Percentiles rank a stretch among this genome's conserved stretches.
Conservation (phyloP, 1,284 basidiomycete genomes). For the Amylostereum chailletii region DNA sequence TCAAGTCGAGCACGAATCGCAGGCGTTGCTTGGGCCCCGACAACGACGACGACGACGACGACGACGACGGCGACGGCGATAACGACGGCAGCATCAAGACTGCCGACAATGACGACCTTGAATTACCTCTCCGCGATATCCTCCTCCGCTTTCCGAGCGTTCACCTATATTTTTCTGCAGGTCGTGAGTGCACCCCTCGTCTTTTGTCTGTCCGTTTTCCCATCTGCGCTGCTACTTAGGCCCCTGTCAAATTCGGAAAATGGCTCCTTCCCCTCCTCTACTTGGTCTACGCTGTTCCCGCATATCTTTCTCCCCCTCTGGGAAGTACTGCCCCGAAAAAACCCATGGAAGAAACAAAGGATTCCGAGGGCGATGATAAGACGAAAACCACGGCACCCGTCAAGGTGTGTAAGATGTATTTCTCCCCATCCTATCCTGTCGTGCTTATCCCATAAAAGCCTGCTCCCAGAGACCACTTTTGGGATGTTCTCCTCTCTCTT, state of each 20-base stretch:
- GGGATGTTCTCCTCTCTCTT: conserved; percentile 28
- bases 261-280: conserved; percentile 24
- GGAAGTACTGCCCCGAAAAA: not conserved
- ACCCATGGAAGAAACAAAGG: not conserved
- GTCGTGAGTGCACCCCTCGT: conserved; percentile 22
- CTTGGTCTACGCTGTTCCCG: conserved; percentile 3
- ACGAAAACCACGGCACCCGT: too few relatives aligned
- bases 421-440: too few relatives aligned
- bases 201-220: not conserved
- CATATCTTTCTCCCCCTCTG: not conserved
- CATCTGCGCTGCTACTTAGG: conserved; percentile 13
- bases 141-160: conserved; percentile 30
- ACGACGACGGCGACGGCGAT: too few relatives aligned
- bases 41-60: not conserved
- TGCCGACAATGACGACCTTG: too few relatives aligned
- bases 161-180: conserved; percentile 30
- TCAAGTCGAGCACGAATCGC: too few relatives aligned
- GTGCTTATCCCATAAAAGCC: too few relatives aligned
- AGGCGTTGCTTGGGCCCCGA: too few relatives aligned
- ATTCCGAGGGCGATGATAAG: not conserved
- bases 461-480: not conserved
- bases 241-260: conserved; percentile 24
- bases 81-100: too few relatives aligned
- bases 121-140: conserved; percentile 9
- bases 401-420: too few relatives aligned